These are phyloP conservation scores for Solanum raphanifolium DNA, from an alignment of 257 asterid genomes.

Conservation along the genomic window DNA sequence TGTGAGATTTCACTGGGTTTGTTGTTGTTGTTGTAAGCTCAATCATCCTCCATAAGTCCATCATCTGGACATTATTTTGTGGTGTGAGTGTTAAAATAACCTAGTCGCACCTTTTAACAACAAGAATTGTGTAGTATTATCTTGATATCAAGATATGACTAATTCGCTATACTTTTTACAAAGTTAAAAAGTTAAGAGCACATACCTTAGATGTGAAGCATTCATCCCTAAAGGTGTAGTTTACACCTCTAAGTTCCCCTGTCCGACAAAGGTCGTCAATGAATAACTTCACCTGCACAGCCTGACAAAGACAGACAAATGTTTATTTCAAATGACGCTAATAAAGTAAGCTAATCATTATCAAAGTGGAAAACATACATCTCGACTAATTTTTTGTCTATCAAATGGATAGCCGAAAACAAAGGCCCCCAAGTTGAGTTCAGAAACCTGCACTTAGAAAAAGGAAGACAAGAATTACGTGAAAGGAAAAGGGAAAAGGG, in stretches of 20 bases:
- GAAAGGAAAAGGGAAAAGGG: neutral
- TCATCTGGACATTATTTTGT: neutral
- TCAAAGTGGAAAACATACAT: constrained; percentile 19
- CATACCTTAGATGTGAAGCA: constrained; percentile 74
- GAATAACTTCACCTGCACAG: constrained; percentile 54
- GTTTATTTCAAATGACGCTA: neutral
- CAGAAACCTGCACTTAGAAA: constrained; percentile 43
- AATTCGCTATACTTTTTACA: neutral
- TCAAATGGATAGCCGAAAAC: constrained; percentile 61
- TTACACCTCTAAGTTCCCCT: constrained; percentile 59
- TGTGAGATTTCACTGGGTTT: neutral
- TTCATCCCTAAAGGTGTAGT: constrained; percentile 79
- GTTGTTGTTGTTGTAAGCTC: neutral
- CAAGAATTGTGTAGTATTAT: neutral
- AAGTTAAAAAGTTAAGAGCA: neutral
- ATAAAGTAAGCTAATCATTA: neutral
- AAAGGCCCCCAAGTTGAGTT: constrained; percentile 46
- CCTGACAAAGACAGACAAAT: constrained; percentile 28
- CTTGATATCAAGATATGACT: neutral
- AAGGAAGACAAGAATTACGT: neutral
- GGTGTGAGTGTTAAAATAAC: neutral
- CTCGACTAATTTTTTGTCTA: constrained; percentile 26
- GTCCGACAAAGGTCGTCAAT: constrained; percentile 55
- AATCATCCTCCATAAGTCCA: neutral
- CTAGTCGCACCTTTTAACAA: neutral